Percentiles rank a stretch among this genome's conserved stretches.
phyloP scores from a whole-genome alignment of 2,329 filamentous ascomycete genomes.

The Sclerotinia nivalis region DNA sequence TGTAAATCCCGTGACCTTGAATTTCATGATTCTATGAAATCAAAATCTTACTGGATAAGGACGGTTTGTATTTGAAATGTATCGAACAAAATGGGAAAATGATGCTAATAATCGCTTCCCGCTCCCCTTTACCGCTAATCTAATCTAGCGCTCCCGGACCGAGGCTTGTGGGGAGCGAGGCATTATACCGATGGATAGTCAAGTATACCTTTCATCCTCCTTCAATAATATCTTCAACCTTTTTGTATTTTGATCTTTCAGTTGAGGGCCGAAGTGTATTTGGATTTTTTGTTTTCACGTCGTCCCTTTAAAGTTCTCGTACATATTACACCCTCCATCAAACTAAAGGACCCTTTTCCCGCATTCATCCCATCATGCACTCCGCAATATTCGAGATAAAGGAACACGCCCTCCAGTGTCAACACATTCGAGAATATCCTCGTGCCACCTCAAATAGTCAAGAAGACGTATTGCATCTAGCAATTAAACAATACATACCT shows the following conservation, averaged over 20 bases:
- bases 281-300: not conserved
- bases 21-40: not conserved
- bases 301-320: too few species aligned
- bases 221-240: not conserved
- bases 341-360: not conserved
- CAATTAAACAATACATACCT: slow-evolving; percentile 87
- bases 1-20: not conserved
- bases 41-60: not conserved
- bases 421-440: slow-evolving; percentile 82
- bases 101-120: not conserved
- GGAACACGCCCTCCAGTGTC: slow-evolving; percentile 71
- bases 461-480: slow-evolving; percentile 71
- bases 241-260: not conserved
- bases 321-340: not conserved
- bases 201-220: not conserved
- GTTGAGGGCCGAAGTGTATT: not conserved
- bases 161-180: slow-evolving; percentile 7
- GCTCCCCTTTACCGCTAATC: slow-evolving; percentile 7
- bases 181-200: not conserved
- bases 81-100: not conserved
- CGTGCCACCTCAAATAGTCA: slow-evolving; percentile 70
- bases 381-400: slow-evolving; percentile 59
- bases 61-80: not conserved
- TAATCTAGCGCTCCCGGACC: slow-evolving; percentile 6
- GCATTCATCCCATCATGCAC: slow-evolving; percentile 9